These are phyloP conservation scores for Globisporangium middletonii DNA, from an alignment of 352 stramenopile species.

Conservation along the genomic window DNA sequence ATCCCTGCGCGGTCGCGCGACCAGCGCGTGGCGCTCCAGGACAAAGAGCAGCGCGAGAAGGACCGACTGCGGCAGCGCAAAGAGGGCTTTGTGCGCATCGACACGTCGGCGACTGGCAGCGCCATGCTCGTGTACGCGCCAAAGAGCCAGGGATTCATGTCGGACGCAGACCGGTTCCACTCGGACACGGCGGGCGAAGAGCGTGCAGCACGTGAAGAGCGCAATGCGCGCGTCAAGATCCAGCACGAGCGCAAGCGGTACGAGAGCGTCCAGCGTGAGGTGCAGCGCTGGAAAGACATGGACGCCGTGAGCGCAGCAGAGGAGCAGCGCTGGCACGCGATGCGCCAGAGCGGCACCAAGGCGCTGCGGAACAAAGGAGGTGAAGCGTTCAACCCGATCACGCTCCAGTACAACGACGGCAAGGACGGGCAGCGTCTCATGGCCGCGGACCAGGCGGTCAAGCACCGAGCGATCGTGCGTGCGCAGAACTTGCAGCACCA, in stretches of 20 bases:
- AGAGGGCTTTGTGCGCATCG: constrained; percentile 60
- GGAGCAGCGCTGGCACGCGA: constrained; percentile 52
- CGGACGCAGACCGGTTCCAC: constrained; percentile 86
- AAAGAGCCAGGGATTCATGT: constrained; percentile 71
- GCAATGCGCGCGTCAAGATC: constrained; percentile 38
- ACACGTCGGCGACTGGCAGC: constrained; percentile 55
- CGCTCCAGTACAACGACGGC: constrained; percentile 83
- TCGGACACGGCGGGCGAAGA: constrained; percentile 87
- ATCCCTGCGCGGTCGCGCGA: constrained; percentile 63
- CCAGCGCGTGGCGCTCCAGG: constrained; percentile 58
- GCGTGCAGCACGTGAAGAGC: constrained; percentile 48
- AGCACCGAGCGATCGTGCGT: constrained; percentile 65
- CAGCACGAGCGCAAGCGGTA: constrained; percentile 62
- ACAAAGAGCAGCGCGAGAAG: constrained; percentile 81
- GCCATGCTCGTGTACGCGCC: constrained; percentile 66
- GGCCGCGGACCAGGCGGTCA: constrained; percentile 60
- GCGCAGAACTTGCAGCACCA: constrained; percentile 80
- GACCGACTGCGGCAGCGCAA: constrained; percentile 56
- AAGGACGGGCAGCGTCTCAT: constrained; percentile 69
- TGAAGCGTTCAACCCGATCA: constrained; percentile 86
- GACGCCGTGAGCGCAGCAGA: constrained; percentile 54
- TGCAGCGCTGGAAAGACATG: constrained; percentile 83
- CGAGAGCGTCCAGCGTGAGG: constrained; percentile 61
- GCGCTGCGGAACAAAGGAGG: constrained; percentile 82
- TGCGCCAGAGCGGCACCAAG: constrained; percentile 71